Evolutionary conservation across 2,329 filamentous ascomycete genomes (phyloP), one percentile per base, ranked within the genome.

Genomic region (Penicillium polonicum): DNA sequence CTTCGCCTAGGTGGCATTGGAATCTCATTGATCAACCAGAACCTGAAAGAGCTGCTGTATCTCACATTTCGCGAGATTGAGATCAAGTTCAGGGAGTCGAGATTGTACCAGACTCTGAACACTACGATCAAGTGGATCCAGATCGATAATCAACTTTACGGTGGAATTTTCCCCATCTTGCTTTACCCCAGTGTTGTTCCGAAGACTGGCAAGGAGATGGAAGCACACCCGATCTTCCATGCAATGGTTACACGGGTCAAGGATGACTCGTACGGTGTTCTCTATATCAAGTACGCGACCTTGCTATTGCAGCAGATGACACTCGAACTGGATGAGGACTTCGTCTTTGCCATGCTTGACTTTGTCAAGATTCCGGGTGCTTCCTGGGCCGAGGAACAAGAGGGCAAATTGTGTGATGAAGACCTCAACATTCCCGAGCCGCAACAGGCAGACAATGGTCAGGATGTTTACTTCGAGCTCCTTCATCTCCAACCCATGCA

Each of bases 401-500:
- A 93, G 66, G 92, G 90, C 59, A 89, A 86, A 70, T 83, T 99
- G 3, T 97, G 92, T 68, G 94, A 97, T 55, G 92, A 96, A 62
- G 86, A 85, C 57, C 81, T 99, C 10, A 92, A 94, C 68, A 92
- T 99, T 33, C 95, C 95, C 0, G 92, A 97, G 74, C 94, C 94
- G 0, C 89, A 88, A 66, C 86, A 91, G 68, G 86, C 92, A 66
- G 86, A 96, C 64, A 84, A 87, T 25, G 92, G 91, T 0, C 91
- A 96, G 70, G 93, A 97, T 72, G 92, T 99, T 17, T 99, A 99
- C 81, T 99, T 99, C 71, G 94, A 99, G 77, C 83, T 97, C 25
- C 83, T 99, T 59, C 96, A 97, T 73, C 88, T 99, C 52, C 95
- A 99, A 72, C 95, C 94, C 0, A 97, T 97, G 90, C 95, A 99